Percentiles rank a stretch among this genome's conserved stretches.
phyloP scores from a whole-genome alignment of 2,329 filamentous ascomycete species.

The Xylariomycetidae sp. region DNA sequence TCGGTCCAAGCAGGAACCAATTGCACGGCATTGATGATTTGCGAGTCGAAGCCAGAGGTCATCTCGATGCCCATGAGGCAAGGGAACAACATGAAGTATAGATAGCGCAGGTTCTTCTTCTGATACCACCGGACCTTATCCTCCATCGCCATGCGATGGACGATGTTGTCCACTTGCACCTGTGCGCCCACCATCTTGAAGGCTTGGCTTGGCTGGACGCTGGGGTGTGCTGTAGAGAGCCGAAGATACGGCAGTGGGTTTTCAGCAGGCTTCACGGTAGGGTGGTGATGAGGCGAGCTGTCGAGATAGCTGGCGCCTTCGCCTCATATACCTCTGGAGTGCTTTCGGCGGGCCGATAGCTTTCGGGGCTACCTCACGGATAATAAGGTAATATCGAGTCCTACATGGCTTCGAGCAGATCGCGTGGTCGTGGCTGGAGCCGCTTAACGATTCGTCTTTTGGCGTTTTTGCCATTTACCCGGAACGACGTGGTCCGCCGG shows the following conservation, averaged over 20 bases:
- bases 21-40: conserved; percentile 35
- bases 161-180: conserved; percentile 22
- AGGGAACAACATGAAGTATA: conserved; percentile 52
- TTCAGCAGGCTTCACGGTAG: conserved; percentile 5
- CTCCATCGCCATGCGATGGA: conserved; percentile 36
- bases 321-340: conserved; percentile 14
- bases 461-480: conserved; percentile 22
- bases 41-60: conserved; percentile 50
- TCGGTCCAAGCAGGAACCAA: conserved; percentile 29
- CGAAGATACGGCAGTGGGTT: conserved; percentile 3
- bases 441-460: conserved; percentile 13
- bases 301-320: conserved; percentile 7
- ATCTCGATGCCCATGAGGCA: conserved; percentile 56
- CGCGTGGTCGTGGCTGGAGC: conserved; percentile 7
- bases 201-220: conserved; percentile 1
- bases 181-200: conserved; percentile 20
- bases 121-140: conserved; percentile 44
- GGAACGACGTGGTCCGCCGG: no score
- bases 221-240: conserved; percentile 1
- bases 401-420: conserved; percentile 13
- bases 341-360: conserved; percentile 15
- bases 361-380: conserved; percentile 17
- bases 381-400: conserved; percentile 21
- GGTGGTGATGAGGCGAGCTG: conserved; percentile 2
- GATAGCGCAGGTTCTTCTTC: conserved; percentile 46